Evolutionary conservation across 1,139 yeast species (phyloP), one percentile per base, ranked within the genome.

Genomic region (Geotrichum reessii): DNA sequence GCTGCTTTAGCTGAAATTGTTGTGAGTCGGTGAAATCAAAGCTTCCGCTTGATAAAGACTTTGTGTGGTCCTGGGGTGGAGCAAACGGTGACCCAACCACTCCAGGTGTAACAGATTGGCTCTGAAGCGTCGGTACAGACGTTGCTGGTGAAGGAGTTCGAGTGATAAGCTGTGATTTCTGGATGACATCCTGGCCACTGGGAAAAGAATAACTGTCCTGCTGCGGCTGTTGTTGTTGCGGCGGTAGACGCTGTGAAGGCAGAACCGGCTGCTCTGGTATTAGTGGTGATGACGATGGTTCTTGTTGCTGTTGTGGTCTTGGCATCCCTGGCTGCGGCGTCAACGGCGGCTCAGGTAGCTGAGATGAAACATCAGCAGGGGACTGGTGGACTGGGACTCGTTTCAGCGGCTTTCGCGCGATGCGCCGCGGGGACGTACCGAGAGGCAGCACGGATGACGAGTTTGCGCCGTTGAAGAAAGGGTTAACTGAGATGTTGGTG

Each of bases 351-450:
- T 7, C 33, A 8, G 17, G 24, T 21, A 27, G 27, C 21, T 17
- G 42, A n/a, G 33, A 17, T 14, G 50, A 19, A 7, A 47, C 17
- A 6, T 52, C 31, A 17, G 11, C 42, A 9, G 44, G 22, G 22
- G 37, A 33, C 22, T 27, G 52, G 28, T 52, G 51, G 24, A 57
- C 56, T 4, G 57, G 60, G n/a, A 53, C 57, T 27, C 57, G 52
- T 27, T 27, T 47, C 24, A 57, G 22, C 7, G 60, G 57, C 27
- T 57, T 57, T 17, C 60, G 51, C 31, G 44, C 21, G 17, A 37
- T 37, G 9, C 44, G 44, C 44, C 44, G 44, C 44, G 44, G 44
- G 7, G 44, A 37, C 44, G n/a, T 37, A 8, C 19, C 2, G 19
- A 6, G 21, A 37, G 44, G 21, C 44, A 37, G 17, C 21, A 37